Evolutionary conservation across 1,139 yeast species (phyloP).

Genomic region (Blastobotrys indianensis): DNA sequence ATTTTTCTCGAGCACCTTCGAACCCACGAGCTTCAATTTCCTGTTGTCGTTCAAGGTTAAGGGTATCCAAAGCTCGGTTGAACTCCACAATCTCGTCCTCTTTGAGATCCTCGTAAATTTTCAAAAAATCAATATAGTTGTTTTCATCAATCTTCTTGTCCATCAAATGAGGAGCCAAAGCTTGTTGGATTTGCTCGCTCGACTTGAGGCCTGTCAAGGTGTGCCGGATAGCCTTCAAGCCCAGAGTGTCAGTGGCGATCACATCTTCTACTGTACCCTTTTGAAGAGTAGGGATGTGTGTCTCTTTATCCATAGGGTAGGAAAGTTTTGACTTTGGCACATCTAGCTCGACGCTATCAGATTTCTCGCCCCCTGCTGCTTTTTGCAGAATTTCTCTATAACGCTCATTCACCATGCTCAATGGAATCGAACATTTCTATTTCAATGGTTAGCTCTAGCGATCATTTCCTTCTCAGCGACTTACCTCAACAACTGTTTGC

Average conservation of each 20-base stretch:
- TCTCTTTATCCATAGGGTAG: constrained; percentile 3
- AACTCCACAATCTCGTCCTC: constrained; percentile 52
- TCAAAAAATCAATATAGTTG: constrained; percentile 56
- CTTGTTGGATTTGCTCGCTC: constrained; percentile 20
- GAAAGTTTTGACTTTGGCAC: neutral
- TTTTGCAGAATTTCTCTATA: constrained; percentile 1
- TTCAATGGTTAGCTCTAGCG: neutral
- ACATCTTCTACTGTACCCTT: constrained; percentile 54
- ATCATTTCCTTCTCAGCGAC: constrained; percentile 8
- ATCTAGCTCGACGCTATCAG: neutral
- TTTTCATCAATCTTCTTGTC: constrained; percentile 36
- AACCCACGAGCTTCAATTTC: constrained; percentile 71
- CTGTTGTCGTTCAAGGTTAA: constrained; percentile 71
- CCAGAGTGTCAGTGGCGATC: constrained; percentile 68
- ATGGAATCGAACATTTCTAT: constrained; percentile 8
- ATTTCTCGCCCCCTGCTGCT: neutral
- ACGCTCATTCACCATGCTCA: constrained; percentile 4
- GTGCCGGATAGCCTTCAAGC: constrained; percentile 75
- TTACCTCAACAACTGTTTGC: constrained; percentile 36
- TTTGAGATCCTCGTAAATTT: constrained; percentile 45
- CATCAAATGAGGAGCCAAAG: constrained; percentile 27
- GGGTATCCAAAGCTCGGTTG: constrained; percentile 57
- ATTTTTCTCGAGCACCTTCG: constrained; percentile 80
- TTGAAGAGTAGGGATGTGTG: constrained; percentile 25
- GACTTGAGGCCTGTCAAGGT: constrained; percentile 58